phyloP scores from a whole-genome alignment of 164 flowering plant genomes.

The Cinnamomum micranthum region DNA sequence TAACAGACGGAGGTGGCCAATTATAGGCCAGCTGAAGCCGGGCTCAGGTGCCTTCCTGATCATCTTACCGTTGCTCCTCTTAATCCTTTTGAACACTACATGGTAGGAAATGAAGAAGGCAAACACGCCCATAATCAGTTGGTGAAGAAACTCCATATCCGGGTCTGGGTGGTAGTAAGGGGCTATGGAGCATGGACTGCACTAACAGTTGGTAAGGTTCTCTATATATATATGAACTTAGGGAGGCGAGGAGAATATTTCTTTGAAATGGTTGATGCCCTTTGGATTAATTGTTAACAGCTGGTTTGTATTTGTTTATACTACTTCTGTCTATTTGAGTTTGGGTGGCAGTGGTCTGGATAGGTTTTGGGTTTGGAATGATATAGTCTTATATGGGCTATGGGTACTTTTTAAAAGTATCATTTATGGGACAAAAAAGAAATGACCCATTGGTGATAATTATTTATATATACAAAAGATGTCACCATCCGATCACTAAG shows the following conservation, averaged over 20 bases:
- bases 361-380: not conserved
- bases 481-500: no score
- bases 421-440: no score
- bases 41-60: not conserved
- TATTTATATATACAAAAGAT: no score
- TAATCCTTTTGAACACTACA: not conserved
- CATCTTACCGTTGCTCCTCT: not conserved
- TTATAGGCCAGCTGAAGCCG: slow-evolving; percentile 4
- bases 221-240: no score
- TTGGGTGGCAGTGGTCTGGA: not conserved
- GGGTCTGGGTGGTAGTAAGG: not conserved
- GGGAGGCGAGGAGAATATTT: no score
- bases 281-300: not conserved
- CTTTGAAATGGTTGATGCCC: no score
- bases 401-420: no score
- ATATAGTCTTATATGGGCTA: no score
- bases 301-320: not conserved
- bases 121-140: not conserved
- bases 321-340: not conserved
- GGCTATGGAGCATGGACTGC: no score
- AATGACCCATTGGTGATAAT: no score
- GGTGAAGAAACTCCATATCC: not conserved
- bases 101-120: not conserved
- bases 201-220: no score
- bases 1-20: slow-evolving; percentile 7